Conservation (phyloP, 225 moss, liverwort and hornwort species). For the Straminergon stramineum region DNA sequence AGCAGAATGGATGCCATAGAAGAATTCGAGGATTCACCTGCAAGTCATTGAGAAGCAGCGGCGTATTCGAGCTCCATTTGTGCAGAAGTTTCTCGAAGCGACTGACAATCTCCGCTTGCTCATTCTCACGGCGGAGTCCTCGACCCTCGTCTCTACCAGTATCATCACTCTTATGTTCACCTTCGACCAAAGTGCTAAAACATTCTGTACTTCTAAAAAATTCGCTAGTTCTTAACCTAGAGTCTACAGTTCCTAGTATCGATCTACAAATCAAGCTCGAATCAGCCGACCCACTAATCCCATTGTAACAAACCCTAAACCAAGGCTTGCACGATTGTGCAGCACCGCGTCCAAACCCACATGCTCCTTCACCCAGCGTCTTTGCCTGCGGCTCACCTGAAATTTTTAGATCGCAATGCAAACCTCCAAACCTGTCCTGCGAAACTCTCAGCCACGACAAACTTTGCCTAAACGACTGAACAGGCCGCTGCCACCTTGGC, state of each 20-base stretch:
- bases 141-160: neutral
- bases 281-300: neutral
- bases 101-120: conserved; percentile 15
- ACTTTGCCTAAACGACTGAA: conserved; percentile 15
- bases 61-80: conserved; percentile 49
- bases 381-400: neutral
- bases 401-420: neutral
- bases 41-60: conserved; percentile 31
- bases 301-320: conserved; percentile 5
- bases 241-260: neutral
- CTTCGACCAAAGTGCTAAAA: neutral
- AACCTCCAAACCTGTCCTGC: neutral
- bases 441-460: conserved; percentile 15
- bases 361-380: neutral
- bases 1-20: neutral
- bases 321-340: conserved; percentile 1
- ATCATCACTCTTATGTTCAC: neutral
- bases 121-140: conserved; percentile 1
- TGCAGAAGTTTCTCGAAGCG: conserved; percentile 32
- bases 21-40: conserved; percentile 12
- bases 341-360: neutral
- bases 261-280: neutral
- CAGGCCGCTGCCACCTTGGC: conserved; percentile 1
- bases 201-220: neutral
- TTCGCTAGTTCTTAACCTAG: neutral